phyloP scores from a whole-genome alignment of 176 grass and related monocot genomes.

The Chrysopogon serrulatus region DNA sequence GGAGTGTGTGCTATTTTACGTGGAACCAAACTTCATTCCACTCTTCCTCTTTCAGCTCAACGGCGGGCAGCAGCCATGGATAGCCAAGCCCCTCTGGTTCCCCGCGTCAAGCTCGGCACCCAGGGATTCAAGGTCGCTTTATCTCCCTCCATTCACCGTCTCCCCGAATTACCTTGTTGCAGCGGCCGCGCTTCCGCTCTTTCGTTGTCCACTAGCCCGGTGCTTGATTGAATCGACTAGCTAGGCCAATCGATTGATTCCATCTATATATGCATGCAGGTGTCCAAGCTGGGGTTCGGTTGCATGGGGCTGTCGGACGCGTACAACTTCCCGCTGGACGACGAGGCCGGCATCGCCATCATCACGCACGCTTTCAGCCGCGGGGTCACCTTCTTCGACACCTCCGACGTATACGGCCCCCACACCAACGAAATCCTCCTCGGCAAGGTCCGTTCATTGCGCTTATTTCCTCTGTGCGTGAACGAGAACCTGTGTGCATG shows the following conservation, averaged over 20 bases:
- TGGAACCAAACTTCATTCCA: too few relatives aligned
- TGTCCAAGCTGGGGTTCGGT: conserved; percentile 83
- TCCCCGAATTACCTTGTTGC: neutral
- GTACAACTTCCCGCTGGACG: conserved; percentile 50
- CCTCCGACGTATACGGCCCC: conserved; percentile 67
- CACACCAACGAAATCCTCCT: conserved; percentile 69
- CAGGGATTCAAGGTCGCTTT: conserved; percentile 40
- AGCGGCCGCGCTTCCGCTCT: neutral
- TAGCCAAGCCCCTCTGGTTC: neutral
- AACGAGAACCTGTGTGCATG: neutral
- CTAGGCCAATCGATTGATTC: neutral
- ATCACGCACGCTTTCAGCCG: conserved; percentile 66
- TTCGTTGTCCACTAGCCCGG: neutral
- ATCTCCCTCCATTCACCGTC: neutral
- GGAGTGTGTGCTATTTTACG: too few relatives aligned
- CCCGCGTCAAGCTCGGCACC: conserved; percentile 43
- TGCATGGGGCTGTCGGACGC: conserved; percentile 59
- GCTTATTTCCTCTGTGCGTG: neutral
- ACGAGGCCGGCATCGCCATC: conserved; percentile 51
- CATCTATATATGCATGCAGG: conserved; percentile 13
- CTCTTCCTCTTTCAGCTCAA: too few relatives aligned
- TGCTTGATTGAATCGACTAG: too few relatives aligned
- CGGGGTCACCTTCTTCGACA: conserved; percentile 87
- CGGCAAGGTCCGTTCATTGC: conserved; percentile 42
- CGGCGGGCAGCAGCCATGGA: conserved; percentile 30